Evolutionary conservation across 2,329 filamentous ascomycete species (phyloP), one percentile per base, ranked within the genome.

Genomic region (Trichoderma sp.): DNA sequence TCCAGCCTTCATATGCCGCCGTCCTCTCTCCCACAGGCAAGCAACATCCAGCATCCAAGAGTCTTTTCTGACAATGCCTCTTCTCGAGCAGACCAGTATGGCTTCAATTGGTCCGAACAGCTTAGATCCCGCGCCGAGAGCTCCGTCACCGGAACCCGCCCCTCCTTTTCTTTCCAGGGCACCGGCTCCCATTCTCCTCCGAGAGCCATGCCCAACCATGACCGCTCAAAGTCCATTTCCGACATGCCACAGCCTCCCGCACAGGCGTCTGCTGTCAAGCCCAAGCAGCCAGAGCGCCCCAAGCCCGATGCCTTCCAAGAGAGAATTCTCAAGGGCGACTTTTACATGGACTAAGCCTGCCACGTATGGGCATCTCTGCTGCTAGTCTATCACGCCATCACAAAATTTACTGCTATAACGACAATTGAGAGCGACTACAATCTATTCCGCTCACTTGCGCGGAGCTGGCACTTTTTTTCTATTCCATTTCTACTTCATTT

Each of bases 21-120:
- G 69, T 75, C 78, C 71, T 75, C 77, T 72, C 72, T 77, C 72
- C 77, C 80, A 79, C 86, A 87, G 84, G 85, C 86, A 88, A 88
- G 86, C 86, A 84, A 81, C 80, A 82, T 81, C 84, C 84, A 84
- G 79, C 77, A 80, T 79, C 79, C 83, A 78, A 81, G 77, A 89
- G 82, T 84, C 80, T 80, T 83, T 86, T 89, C 89, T 91, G 87
- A 91, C 89, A 83, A 82, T 81, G 82, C 81, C 72, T 76, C 79
- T 83, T 81, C 81, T 79, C 87, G 85, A 81, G 82, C 88, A 94
- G 91, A 93, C 86, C 93, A 96, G 77, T 78, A 79, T 86, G 93
- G 92, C 80, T 97, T 96, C 87, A 97, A 97, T 83, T 97, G 95
- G 91, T 93, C 93, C 78, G 95, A 97, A 84, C 94, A 97, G 84